Percentiles rank a stretch among this genome's conserved stretches.
phyloP scores from a whole-genome alignment of 371 early-diverging fungal species.

The Haplosporangium sp. region DNA sequence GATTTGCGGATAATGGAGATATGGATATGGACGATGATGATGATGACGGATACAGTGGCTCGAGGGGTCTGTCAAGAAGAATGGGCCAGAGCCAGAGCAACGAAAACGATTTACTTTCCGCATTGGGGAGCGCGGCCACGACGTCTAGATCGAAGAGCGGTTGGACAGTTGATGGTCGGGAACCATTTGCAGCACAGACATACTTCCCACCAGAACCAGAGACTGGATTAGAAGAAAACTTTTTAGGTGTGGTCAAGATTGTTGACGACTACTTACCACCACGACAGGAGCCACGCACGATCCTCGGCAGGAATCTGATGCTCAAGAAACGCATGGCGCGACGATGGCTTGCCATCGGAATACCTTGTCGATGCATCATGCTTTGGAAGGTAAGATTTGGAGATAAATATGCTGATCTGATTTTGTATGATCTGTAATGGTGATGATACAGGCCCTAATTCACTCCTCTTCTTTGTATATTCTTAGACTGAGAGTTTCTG shows the following conservation, averaged over 20 bases:
- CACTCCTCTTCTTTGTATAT: not conserved
- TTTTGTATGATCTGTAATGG: not conserved
- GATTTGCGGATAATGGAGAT: conserved; percentile 16
- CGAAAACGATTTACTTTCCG: not conserved
- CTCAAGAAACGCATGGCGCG: conserved; percentile 46
- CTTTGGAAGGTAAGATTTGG: conserved; percentile 15
- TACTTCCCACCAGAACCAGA: conserved; percentile 50
- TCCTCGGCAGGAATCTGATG: conserved; percentile 38
- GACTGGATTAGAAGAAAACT: conserved; percentile 52
- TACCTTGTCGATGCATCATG: conserved; percentile 16
- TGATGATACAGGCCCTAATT: no score
- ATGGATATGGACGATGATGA: conserved; percentile 34
- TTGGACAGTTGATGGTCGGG: conserved; percentile 14
- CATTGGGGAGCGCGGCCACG: conserved; percentile 8
- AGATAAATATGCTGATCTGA: no score
- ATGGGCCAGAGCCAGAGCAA: not conserved
- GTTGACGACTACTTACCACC: conserved; percentile 46
- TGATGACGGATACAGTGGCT: conserved; percentile 14
- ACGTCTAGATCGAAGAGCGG: not conserved
- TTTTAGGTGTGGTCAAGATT: conserved; percentile 54
- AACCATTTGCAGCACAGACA: conserved; percentile 35
- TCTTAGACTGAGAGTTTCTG: conserved; percentile 4
- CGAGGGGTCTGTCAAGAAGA: not conserved
- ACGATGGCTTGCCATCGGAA: conserved; percentile 25
- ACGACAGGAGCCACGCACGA: conserved; percentile 28